Base-by-base conservation (phyloP, 202 grass and related monocot genomes). In the Zizania palustris region DNA sequence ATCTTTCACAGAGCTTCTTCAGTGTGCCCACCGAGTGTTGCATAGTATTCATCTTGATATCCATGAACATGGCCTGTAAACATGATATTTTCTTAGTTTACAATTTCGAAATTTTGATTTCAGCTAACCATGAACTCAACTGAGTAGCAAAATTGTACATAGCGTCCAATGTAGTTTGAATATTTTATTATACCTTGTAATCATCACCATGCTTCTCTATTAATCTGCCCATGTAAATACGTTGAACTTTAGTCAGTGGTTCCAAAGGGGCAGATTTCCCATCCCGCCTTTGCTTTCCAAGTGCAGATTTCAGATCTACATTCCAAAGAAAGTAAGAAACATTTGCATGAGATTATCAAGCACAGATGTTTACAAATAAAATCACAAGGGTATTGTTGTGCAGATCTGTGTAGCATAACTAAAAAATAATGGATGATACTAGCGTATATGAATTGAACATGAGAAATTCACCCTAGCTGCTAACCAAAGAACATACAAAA, bases 21-120 rank as follows among this genome's bases (percentile, higher is more conserved):
- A 98, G 65, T 21, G 85, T 85, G 49, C 65, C 91, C 14, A 89
- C 63, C 1, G 91, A 90, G 63, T 98, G 96, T 37, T 98, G 96
- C 96, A 98, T 98, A 0, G 80, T 10, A 11, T 98, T 98, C 70
- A 98, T 75, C 68, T 90, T 92, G 34, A 75, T 95, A 82, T 98
- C 91, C 96, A 88, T 95, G 80, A 90, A 92, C 96, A 98, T 98
- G 38, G 91, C 96, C 91, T 98, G 74, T 59, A 92, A 83, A 65
- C 69, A 76, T 1, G 7, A n/a, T 16, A 5, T 49, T 72, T 14
- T 39, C 16, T 80, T 9, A 81, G 65, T 73, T 16, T 8, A 57
- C 11, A 35, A 35, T 88, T 16, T 56, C 35, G 49, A 9, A 75
- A 58, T 37, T 19, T 2, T 56, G 15, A 60, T 55, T 41, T 8